A percentile compares a stretch with the other conserved stretches of the same genome.
phyloP scores from a whole-genome alignment of 352 stramenopile genomes.

The Achlya hypogyna region DNA sequence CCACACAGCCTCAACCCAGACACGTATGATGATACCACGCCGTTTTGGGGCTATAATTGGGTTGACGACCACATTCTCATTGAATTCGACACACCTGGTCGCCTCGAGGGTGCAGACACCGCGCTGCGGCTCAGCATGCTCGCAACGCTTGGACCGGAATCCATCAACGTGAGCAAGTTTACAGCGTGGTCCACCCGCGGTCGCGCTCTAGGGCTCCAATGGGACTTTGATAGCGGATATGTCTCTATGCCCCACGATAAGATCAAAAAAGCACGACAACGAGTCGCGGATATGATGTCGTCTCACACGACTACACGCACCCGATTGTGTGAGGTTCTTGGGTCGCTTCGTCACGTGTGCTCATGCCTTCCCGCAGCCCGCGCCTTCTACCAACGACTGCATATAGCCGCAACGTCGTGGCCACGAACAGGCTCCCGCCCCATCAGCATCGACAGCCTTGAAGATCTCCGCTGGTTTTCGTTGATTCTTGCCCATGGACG shows the following conservation, averaged over 20 bases:
- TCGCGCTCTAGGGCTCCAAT: conserved; percentile 18
- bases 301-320: not conserved
- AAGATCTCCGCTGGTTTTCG: too few relatives aligned
- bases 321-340: not conserved
- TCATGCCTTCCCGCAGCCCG: not conserved
- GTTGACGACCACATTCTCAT: conserved; percentile 25
- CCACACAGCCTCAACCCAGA: not conserved
- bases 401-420: too few relatives aligned
- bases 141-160: conserved; percentile 2
- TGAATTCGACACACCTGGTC: not conserved
- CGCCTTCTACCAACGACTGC: conserved; percentile 4
- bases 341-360: not conserved
- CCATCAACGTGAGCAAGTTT: conserved; percentile 23
- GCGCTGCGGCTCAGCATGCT: conserved; percentile 20
- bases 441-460: too few relatives aligned
- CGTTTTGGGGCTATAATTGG: conserved; percentile 25
- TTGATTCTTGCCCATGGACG: too few relatives aligned
- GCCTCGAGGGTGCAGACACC: conserved; percentile 2
- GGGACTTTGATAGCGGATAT: not conserved
- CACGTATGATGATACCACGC: not conserved
- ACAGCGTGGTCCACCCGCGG: not conserved
- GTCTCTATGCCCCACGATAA: conserved; percentile 23
- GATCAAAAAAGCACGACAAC: conserved; percentile 5
- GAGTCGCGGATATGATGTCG: not conserved
- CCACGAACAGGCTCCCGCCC: too few relatives aligned